Conservation (phyloP, 1,139 yeast species). For the Diutina siamensis region DNA sequence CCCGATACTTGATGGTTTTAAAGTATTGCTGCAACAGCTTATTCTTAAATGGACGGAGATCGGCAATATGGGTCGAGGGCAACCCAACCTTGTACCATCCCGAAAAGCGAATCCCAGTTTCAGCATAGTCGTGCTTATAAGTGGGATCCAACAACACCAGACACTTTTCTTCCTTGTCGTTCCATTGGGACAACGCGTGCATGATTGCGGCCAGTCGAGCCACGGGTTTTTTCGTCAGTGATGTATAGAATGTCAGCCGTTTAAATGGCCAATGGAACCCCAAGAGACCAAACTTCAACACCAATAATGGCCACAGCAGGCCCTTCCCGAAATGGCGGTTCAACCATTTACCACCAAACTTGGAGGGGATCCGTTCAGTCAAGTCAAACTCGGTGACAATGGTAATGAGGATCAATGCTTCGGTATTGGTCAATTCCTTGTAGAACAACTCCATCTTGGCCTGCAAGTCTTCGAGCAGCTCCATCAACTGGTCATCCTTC, state of each 20-base stretch:
- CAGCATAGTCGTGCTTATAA: conserved; percentile 22
- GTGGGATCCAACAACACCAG: conserved; percentile 28
- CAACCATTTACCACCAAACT: conserved; percentile 14
- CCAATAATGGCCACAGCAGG: conserved; percentile 19
- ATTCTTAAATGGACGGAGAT: conserved; percentile 24
- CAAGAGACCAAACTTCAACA: conserved; percentile 27
- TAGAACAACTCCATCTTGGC: conserved; percentile 15
- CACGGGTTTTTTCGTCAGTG: conserved; percentile 26
- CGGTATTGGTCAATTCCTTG: conserved; percentile 24
- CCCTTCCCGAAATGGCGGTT: conserved; percentile 19
- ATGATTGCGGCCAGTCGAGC: conserved; percentile 30
- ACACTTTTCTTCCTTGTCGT: conserved; percentile 18
- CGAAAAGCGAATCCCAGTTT: conserved; percentile 23
- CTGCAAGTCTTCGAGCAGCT: conserved; percentile 10
- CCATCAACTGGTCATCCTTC: conserved; percentile 15
- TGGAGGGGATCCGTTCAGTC: conserved; percentile 12
- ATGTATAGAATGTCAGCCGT: conserved; percentile 27
- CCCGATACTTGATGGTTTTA: conserved; percentile 29
- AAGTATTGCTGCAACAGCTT: conserved; percentile 22
- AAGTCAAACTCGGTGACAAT: conserved; percentile 25
- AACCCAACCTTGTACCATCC: conserved; percentile 27
- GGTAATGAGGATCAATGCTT: conserved; percentile 28
- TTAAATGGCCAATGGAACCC: conserved; percentile 40
- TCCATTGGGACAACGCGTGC: conserved; percentile 27
- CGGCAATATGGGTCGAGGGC: conserved; percentile 31